A percentile compares a stretch with the other conserved stretches of the same genome.
Evolutionary conservation across 2,329 filamentous ascomycete genomes (phyloP).

Genomic region (Drechslerella dactyloides): DNA sequence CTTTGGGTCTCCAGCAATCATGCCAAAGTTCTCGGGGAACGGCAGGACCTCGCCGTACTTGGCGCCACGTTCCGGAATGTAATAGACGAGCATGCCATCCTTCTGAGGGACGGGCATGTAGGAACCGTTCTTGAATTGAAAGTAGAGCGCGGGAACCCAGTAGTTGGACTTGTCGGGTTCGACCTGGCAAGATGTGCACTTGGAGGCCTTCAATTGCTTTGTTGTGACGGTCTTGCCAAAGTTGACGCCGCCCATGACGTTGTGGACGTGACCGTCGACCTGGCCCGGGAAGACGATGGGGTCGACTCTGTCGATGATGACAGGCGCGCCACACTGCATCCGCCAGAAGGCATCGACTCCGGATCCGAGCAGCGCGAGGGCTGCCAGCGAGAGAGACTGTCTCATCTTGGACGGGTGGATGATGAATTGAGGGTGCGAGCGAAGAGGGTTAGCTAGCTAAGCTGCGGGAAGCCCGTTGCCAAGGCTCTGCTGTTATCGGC

Average conservation of each 20-base stretch:
- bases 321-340: slow-evolving; percentile 77
- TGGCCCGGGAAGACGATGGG: slow-evolving; percentile 72
- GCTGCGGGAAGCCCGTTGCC: neutral
- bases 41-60: slow-evolving; percentile 64
- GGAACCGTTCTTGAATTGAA: slow-evolving; percentile 71
- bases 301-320: slow-evolving; percentile 75
- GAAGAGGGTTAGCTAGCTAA: neutral
- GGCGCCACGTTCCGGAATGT: slow-evolving; percentile 60
- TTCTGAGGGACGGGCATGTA: slow-evolving; percentile 74
- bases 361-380: slow-evolving; percentile 52
- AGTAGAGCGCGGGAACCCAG: slow-evolving; percentile 82
- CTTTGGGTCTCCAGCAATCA: slow-evolving; percentile 76
- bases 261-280: slow-evolving; percentile 70
- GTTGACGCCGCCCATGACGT: slow-evolving; percentile 75
- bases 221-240: slow-evolving; percentile 68
- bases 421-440: slow-evolving; percentile 4
- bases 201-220: slow-evolving; percentile 65
- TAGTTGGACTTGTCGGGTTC: slow-evolving; percentile 85
- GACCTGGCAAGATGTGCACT: slow-evolving; percentile 82
- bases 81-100: slow-evolving; percentile 84
- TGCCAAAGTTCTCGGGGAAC: slow-evolving; percentile 78
- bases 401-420: slow-evolving; percentile 24
- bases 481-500: neutral
- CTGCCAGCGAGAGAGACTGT: slow-evolving; percentile 52
- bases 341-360: slow-evolving; percentile 76